These are phyloP conservation scores for Candida krabiensis DNA, from an alignment of 805 yeast species.

Conservation along the genomic window DNA sequence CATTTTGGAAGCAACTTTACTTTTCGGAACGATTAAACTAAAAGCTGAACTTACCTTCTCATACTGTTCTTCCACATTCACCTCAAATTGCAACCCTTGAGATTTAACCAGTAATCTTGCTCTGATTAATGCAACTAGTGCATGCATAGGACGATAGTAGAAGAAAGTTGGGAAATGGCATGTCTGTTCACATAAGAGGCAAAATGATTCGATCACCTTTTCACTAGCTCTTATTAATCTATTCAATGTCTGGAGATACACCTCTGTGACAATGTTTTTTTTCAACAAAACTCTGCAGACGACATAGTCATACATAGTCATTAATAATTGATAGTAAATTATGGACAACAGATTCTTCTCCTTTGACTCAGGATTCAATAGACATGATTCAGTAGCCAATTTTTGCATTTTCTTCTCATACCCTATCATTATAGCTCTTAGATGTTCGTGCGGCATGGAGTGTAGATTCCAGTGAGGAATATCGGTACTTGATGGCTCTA, in stretches of 20 bases:
- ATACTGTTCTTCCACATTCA: slow-evolving; percentile 33
- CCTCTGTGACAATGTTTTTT: slow-evolving; percentile 31
- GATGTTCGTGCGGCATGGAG: slow-evolving; percentile 22
- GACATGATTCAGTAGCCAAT: slow-evolving; percentile 40
- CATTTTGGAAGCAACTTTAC: slow-evolving; percentile 37
- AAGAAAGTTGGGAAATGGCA: slow-evolving; percentile 49
- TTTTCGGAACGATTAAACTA: slow-evolving; percentile 20
- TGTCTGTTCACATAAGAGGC: slow-evolving; percentile 39
- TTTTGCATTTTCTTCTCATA: slow-evolving; percentile 43
- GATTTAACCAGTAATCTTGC: slow-evolving; percentile 46
- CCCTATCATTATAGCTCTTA: slow-evolving; percentile 34
- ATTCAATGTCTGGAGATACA: slow-evolving; percentile 39
- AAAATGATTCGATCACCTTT: slow-evolving; percentile 45
- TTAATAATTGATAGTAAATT: slow-evolving; percentile 49
- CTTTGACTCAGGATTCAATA: slow-evolving; percentile 34
- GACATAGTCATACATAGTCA: slow-evolving; percentile 52
- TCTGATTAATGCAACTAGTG: slow-evolving; percentile 47
- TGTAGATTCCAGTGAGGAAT: slow-evolving; percentile 6
- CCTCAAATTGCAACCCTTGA: slow-evolving; percentile 34
- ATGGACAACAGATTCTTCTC: slow-evolving; percentile 42
- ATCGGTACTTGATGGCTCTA: slow-evolving; percentile 4
- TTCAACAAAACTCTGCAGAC: slow-evolving; percentile 40
- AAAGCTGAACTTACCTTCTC: slow-evolving; percentile 29
- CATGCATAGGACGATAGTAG: slow-evolving; percentile 54
- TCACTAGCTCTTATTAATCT: slow-evolving; percentile 47